Evolutionary conservation across 192 early-diverging fungal genomes (phyloP), one percentile per base, ranked within the genome.

Genomic region (Backusella australiensis): DNA sequence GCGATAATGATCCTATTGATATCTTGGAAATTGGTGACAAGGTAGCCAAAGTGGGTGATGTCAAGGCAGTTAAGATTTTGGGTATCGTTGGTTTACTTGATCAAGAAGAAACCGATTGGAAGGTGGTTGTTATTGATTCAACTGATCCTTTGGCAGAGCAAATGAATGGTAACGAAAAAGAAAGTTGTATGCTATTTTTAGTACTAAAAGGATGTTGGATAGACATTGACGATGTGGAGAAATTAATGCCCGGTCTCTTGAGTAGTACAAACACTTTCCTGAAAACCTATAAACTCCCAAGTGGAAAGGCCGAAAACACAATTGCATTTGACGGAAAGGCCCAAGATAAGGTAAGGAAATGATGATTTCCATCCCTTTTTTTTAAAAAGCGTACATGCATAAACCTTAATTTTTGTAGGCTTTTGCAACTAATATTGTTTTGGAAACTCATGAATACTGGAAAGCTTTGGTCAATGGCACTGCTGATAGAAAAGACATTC

Each of bases 101-200:
- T 81, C 96, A 99, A 85, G 96, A 95, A 85, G 97, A 99, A 86
- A 99, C 98, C 65, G 98, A 99, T 90, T 99, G 98, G 98, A 99
- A 99, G 90, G 86, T 99, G 76, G 94, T 99, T 79, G 95, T 90
- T 77, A 97, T 99, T 80, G 98, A 99, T 79, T 83, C 96, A 75
- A 98, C 94, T 83, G 98, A 99, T 88, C 96, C 97, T 12, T 85
- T 98, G 71, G 96, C 97, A 39, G 77, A 87, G 84, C 96, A 98
- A 87, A 88, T 99, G 78, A 97, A 97, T 89, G 93, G 89, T 88
- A 74, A 59, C 42, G 17, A 67, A 73, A 35, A 67, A 36, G 15
- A 66, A 21, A 12, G 19, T 6, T 53, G 6, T 70, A 15, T 8
- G 19, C 29, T 70, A 14, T 69, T 42, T 32, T 32, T 11, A n/a